phyloP scores from a whole-genome alignment of 208 protist genomes.

The Endotrypanum monterogeii region DNA sequence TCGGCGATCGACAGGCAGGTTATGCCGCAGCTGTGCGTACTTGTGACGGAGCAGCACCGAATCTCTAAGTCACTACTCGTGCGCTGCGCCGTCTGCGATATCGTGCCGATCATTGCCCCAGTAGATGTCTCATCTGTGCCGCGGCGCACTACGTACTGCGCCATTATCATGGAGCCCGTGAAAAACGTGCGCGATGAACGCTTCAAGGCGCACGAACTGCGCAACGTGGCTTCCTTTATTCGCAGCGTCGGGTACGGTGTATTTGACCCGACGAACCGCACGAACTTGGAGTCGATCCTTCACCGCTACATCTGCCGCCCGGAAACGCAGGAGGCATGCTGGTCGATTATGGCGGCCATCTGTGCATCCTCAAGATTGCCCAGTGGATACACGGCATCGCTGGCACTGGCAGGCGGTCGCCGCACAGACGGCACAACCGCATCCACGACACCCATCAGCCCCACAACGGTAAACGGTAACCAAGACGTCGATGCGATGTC shows the following conservation, averaged over 20 bases:
- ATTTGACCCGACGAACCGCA: slow-evolving; percentile 81
- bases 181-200: slow-evolving; percentile 91
- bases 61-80: slow-evolving; percentile 79
- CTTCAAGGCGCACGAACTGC: slow-evolving; percentile 77
- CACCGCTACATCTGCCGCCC: slow-evolving; percentile 84
- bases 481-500: background rate
- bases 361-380: slow-evolving; percentile 34
- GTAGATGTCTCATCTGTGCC: slow-evolving; percentile 67
- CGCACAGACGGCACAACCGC: slow-evolving; percentile 1
- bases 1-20: slow-evolving; percentile 78
- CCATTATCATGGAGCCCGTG: slow-evolving; percentile 91
- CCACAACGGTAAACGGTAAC: background rate
- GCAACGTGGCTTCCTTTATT: slow-evolving; percentile 85
- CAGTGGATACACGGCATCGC: slow-evolving; percentile 3
- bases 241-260: slow-evolving; percentile 79
- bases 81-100: slow-evolving; percentile 77
- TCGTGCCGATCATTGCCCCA: slow-evolving; percentile 87
- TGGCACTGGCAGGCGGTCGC: background rate
- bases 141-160: slow-evolving; percentile 77
- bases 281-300: slow-evolving; percentile 88
- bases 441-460: slow-evolving; percentile 1
- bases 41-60: slow-evolving; percentile 86
- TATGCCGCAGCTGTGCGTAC: slow-evolving; percentile 78
- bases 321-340: slow-evolving; percentile 89
- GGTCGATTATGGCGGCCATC: slow-evolving; percentile 85